Percentiles rank a stretch among this genome's conserved stretches.
phyloP scores from a whole-genome alignment of 192 early-diverging fungal species.

The Umbelopsis ramanniana region DNA sequence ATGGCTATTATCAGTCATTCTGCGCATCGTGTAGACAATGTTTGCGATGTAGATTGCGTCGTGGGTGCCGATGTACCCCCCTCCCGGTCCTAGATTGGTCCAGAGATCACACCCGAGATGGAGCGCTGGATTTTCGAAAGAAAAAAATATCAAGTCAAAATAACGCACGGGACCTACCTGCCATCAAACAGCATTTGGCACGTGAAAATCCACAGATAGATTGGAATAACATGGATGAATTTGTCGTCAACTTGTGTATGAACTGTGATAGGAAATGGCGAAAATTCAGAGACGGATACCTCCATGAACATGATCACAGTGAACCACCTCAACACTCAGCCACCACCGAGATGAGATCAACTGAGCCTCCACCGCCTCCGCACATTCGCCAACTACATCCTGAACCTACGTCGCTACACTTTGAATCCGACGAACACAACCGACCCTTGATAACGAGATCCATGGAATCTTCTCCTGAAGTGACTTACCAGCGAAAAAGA shows the following conservation, averaged over 20 bases:
- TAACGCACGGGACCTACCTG: constrained; percentile 23
- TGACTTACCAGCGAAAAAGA: not conserved
- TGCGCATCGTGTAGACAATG: constrained; percentile 31
- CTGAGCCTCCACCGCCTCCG: not conserved
- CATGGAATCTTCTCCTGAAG: not conserved
- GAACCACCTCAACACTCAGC: not conserved
- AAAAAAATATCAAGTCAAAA: constrained; percentile 24
- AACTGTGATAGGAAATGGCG: constrained; percentile 34
- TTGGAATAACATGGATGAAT: constrained; percentile 21
- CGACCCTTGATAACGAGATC: no score
- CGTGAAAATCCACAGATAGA: constrained; percentile 22
- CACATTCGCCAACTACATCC: not conserved
- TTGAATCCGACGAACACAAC: no score
- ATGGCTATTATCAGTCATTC: constrained; percentile 25
- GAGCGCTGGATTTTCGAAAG: constrained; percentile 28
- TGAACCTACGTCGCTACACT: no score
- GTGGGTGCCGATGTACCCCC: constrained; percentile 25
- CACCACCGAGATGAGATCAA: not conserved
- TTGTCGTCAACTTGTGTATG: constrained; percentile 30
- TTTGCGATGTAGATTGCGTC: constrained; percentile 23
- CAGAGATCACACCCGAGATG: constrained; percentile 29
- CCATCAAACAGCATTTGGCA: constrained; percentile 9
- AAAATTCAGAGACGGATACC: constrained; percentile 25
- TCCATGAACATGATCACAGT: not conserved
- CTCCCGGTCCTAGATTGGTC: constrained; percentile 21